These are phyloP conservation scores for Cercophora sp. DNA, from an alignment of 495 filamentous ascomycete species.

Conservation along the genomic window DNA sequence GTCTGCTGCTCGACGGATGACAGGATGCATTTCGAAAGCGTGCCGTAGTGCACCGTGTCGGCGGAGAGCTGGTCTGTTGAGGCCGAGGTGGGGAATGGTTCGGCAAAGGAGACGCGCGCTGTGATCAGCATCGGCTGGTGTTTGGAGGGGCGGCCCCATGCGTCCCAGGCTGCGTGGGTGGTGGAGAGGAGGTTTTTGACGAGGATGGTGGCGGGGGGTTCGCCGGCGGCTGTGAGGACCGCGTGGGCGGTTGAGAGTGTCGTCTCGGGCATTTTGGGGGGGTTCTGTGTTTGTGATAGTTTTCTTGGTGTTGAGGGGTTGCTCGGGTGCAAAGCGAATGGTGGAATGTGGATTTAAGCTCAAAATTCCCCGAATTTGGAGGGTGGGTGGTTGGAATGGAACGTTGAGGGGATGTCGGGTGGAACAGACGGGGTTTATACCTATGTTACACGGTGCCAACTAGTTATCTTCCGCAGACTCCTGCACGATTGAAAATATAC, in stretches of 20 bases:
- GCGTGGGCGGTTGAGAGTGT: constrained; percentile 30
- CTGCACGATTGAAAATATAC: too few species aligned
- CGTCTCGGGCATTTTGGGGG: constrained; percentile 4
- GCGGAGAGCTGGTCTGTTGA: constrained; percentile 42
- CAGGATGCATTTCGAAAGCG: constrained; percentile 51
- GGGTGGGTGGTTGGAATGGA: too few species aligned
- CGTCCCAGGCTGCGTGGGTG: constrained; percentile 45
- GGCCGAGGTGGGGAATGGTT: constrained; percentile 46
- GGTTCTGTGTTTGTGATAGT: too few species aligned
- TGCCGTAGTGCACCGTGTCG: constrained; percentile 61
- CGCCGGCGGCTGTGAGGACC: constrained; percentile 31
- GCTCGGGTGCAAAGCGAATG: too few species aligned
- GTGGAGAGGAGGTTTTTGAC: constrained; percentile 50
- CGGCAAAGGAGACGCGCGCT: constrained; percentile 42
- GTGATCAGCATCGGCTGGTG: constrained; percentile 54
- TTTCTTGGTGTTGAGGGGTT: too few species aligned
- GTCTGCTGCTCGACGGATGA: neutral
- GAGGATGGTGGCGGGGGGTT: constrained; percentile 37
- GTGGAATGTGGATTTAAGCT: too few species aligned
- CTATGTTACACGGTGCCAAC: too few species aligned
- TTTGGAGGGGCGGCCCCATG: constrained; percentile 49
- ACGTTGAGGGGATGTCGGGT: too few species aligned
- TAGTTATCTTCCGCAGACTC: too few species aligned
- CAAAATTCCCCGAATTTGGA: too few species aligned
- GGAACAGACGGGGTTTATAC: too few species aligned